A percentile compares a stretch with the other conserved stretches of the same genome.
phyloP scores from a whole-genome alignment of 441 rosid species.

The Dalechampia spathulata region DNA sequence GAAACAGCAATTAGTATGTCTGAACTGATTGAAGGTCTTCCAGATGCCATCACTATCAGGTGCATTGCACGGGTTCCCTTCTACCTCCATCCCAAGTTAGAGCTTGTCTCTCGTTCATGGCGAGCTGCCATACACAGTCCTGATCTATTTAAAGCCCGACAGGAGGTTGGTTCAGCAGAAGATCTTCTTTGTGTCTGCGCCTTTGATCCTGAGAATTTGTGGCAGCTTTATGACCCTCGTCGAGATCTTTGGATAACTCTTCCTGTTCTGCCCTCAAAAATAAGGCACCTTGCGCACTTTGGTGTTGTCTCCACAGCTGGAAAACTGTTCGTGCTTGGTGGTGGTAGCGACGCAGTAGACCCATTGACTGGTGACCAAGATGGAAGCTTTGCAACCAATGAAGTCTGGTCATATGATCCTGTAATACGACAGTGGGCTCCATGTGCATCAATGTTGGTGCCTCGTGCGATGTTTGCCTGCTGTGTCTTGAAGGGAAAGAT shows the following conservation, averaged over 20 bases:
- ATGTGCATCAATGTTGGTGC: slow-evolving; percentile 70
- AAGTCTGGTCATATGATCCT: slow-evolving; percentile 92
- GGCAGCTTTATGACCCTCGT: slow-evolving; percentile 88
- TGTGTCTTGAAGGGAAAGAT: slow-evolving; percentile 75
- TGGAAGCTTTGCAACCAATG: slow-evolving; percentile 84
- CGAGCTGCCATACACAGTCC: slow-evolving; percentile 59
- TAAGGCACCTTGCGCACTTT: slow-evolving; percentile 84
- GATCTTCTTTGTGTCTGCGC: slow-evolving; percentile 74
- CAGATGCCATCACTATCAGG: slow-evolving; percentile 81
- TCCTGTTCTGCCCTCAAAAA: slow-evolving; percentile 79
- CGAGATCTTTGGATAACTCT: slow-evolving; percentile 81
- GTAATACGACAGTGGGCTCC: slow-evolving; percentile 57
- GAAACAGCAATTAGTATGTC: slow-evolving; percentile 53
- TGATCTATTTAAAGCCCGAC: slow-evolving; percentile 68
- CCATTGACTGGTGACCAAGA: slow-evolving; percentile 87
- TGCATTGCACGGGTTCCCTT: slow-evolving; percentile 88
- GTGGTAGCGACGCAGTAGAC: slow-evolving; percentile 92
- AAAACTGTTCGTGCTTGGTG: slow-evolving; percentile 80
- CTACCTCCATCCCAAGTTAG: slow-evolving; percentile 57
- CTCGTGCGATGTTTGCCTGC: slow-evolving; percentile 95
- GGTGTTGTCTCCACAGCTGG: slow-evolving; percentile 63
- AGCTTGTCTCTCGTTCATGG: slow-evolving; percentile 90
- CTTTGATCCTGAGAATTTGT: slow-evolving; percentile 83
- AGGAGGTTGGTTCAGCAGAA: slow-evolving; percentile 64
- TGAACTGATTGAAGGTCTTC: slow-evolving; percentile 84